Evolutionary conservation across 78 protist genomes (phyloP).

Genomic region (Dictyostelium brefeldianum): DNA sequence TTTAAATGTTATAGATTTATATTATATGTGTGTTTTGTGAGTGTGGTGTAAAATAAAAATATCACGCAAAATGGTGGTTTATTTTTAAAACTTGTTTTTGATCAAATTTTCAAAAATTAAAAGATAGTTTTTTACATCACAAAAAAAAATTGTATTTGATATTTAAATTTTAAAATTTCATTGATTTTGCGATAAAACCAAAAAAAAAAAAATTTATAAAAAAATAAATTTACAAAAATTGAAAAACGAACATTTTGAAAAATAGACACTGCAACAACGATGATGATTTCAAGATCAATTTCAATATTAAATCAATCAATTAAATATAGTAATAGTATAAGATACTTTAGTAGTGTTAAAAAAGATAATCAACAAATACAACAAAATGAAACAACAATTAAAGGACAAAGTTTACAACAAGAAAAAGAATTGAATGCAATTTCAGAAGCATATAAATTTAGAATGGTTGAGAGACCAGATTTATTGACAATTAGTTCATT

Average conservation of each 20-base stretch:
- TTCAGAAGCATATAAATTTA: constrained; percentile 9
- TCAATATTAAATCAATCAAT: background rate
- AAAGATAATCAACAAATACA: background rate
- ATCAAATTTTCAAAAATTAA: no score
- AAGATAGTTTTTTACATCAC: no score
- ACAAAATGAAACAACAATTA: background rate
- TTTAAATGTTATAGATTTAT: no score
- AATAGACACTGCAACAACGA: background rate
- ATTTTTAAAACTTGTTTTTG: no score
- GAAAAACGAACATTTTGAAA: background rate
- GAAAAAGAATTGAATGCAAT: background rate
- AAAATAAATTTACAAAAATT: background rate
- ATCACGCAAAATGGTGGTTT: no score
- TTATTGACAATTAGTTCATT: constrained; percentile 46
- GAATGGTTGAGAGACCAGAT: constrained; percentile 37
- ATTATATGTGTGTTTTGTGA: no score
- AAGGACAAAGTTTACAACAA: background rate
- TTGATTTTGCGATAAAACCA: background rate
- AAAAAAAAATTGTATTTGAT: no score
- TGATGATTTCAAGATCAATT: background rate
- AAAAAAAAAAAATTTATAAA: background rate
- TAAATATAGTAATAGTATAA: background rate
- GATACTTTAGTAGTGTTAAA: background rate
- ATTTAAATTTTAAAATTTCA: background rate
- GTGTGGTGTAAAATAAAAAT: no score